phyloP scores from a whole-genome alignment of 2,329 filamentous ascomycete genomes.

The Xylariales sp. region DNA sequence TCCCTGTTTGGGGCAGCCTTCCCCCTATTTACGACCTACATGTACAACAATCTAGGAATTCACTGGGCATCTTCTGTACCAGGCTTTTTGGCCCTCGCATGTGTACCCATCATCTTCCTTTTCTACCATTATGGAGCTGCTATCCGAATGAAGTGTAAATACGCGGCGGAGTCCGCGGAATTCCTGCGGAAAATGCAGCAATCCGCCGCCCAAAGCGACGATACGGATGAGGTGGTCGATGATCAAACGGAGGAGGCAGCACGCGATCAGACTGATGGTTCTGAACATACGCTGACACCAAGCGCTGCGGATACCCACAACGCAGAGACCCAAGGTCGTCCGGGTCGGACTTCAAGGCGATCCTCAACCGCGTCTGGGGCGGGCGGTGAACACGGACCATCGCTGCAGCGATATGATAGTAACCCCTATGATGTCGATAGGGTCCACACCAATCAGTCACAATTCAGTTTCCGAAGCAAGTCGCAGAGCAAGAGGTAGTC shows the following conservation, averaged over 20 bases:
- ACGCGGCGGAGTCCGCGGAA: constrained; percentile 39
- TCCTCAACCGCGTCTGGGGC: constrained; percentile 17
- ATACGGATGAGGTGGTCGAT: constrained; percentile 22
- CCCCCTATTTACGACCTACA: constrained; percentile 61
- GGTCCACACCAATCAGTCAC: constrained; percentile 34
- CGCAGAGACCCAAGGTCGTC: constrained; percentile 1
- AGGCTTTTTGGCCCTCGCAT: constrained; percentile 33
- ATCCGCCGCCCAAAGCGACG: constrained; percentile 29
- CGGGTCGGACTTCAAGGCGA: constrained; percentile 21
- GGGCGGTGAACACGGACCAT: background rate
- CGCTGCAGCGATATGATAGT: constrained; percentile 31
- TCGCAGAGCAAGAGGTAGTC: background rate
- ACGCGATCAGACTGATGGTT: constrained; percentile 17
- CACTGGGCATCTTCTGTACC: constrained; percentile 10
- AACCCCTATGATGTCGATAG: constrained; percentile 39
- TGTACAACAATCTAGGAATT: constrained; percentile 9
- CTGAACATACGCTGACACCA: constrained; percentile 16
- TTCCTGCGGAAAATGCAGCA: too few species aligned
- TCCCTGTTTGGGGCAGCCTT: constrained; percentile 69
- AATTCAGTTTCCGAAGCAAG: too few species aligned
- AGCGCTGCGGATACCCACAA: constrained; percentile 6
- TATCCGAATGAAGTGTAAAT: constrained; percentile 51
- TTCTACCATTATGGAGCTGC: constrained; percentile 53
- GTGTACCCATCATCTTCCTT: constrained; percentile 54
- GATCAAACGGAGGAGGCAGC: constrained; percentile 25